phyloP scores from a whole-genome alignment of 129 eudicot genomes.

The Flaveria brownii region DNA sequence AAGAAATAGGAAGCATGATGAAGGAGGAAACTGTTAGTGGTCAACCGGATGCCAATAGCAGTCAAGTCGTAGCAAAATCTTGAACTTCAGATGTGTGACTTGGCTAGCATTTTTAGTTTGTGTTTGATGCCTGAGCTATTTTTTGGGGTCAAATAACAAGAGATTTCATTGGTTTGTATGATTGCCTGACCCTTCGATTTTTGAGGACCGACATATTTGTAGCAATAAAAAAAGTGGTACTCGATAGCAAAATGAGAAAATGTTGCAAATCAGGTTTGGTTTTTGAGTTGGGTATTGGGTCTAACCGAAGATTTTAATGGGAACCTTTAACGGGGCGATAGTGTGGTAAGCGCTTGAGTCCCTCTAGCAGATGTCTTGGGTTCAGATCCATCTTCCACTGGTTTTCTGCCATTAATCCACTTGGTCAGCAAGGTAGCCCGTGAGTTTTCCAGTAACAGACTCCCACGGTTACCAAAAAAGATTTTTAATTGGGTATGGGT shows the following conservation, averaged over 20 bases:
- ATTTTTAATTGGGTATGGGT: too few species aligned
- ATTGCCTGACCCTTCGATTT: slow-evolving; percentile 1
- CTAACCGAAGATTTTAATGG: neutral
- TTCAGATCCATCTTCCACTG: too few species aligned
- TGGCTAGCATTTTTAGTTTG: slow-evolving; percentile 8
- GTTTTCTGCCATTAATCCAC: too few species aligned
- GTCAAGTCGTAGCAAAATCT: slow-evolving; percentile 41
- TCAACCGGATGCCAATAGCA: neutral
- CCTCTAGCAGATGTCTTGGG: too few species aligned
- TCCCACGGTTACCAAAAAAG: too few species aligned
- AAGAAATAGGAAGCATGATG: slow-evolving; percentile 27
- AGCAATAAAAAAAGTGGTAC: neutral
- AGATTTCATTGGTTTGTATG: slow-evolving; percentile 3
- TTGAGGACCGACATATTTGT: neutral
- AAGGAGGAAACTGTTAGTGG: slow-evolving; percentile 35
- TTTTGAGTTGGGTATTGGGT: neutral
- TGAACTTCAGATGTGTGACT: slow-evolving; percentile 20
- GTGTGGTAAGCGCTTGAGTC: too few species aligned
- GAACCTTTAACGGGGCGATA: neutral
- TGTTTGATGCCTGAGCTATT: neutral
- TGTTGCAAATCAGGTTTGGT: neutral
- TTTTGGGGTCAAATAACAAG: neutral
- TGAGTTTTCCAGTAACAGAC: too few species aligned
- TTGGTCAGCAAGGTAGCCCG: too few species aligned
- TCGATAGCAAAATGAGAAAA: neutral